phyloP scores from a whole-genome alignment of 176 grass and related monocot genomes.

The Eleusine indica region DNA sequence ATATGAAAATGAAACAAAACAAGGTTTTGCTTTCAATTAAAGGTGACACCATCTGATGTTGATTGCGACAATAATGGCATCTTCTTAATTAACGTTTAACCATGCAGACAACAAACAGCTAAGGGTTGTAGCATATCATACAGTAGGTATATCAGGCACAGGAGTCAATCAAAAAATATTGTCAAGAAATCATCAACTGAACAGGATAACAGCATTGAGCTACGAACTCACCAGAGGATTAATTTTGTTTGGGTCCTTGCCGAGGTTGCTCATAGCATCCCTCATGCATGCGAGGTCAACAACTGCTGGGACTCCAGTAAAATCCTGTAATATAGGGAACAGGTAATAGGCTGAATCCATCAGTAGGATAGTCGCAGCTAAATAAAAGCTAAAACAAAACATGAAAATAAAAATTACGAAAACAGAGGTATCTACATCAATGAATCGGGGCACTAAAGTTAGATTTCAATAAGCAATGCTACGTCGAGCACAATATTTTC shows the following conservation, averaged over 20 bases:
- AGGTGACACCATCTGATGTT: not conserved
- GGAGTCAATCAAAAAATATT: slow-evolving; percentile 4
- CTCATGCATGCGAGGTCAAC: slow-evolving; percentile 98
- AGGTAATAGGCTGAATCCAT: not conserved
- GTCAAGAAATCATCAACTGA: not conserved
- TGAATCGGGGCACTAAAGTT: slow-evolving; percentile 4
- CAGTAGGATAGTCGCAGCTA: not conserved
- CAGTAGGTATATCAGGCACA: not conserved
- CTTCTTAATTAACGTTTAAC: not conserved
- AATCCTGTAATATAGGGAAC: slow-evolving; percentile 63
- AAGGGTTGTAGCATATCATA: not conserved
- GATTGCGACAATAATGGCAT: not conserved
- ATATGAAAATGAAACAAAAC: not conserved
- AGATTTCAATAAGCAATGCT: slow-evolving; percentile 21
- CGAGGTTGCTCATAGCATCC: slow-evolving; percentile 93
- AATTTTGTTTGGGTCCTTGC: slow-evolving; percentile 86
- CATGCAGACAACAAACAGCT: not conserved
- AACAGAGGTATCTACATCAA: slow-evolving; percentile 9
- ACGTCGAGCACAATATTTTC: slow-evolving; percentile 8
- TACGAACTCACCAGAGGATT: slow-evolving; percentile 84
- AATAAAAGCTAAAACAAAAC: too few species aligned
- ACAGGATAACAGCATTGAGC: not conserved
- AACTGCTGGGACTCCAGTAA: slow-evolving; percentile 93
- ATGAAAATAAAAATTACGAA: not conserved
- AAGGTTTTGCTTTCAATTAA: not conserved